Evolutionary conservation across 2,329 filamentous ascomycete species (phyloP).

Genomic region (Biscogniauxia marginata): DNA sequence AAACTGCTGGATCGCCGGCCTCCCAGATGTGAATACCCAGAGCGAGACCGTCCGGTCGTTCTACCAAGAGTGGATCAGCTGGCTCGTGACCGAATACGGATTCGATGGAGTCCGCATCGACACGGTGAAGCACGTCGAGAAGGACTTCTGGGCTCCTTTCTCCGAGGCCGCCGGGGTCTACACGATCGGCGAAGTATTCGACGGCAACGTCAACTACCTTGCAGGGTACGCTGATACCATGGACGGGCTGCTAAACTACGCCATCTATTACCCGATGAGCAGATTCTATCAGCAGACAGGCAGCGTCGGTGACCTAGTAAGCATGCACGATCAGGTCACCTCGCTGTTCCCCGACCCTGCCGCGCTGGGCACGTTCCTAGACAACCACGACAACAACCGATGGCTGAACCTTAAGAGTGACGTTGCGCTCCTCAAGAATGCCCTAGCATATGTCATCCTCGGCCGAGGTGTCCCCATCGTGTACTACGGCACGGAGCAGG

Average conservation of each 20-base stretch:
- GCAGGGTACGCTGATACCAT: constrained; percentile 53
- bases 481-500: constrained; percentile 66
- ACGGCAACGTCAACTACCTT: constrained; percentile 51
- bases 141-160: constrained; percentile 57
- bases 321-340: constrained; percentile 37
- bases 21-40: constrained; percentile 63
- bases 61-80: constrained; percentile 58
- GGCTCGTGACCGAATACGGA: constrained; percentile 57
- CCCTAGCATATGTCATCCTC: constrained; percentile 60
- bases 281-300: constrained; percentile 39
- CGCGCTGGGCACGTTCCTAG: constrained; percentile 51
- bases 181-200: constrained; percentile 58
- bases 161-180: constrained; percentile 55
- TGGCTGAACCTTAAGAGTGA: constrained; percentile 53
- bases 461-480: constrained; percentile 62
- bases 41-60: constrained; percentile 45
- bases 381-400: constrained; percentile 59
- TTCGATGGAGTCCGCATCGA: constrained; percentile 64
- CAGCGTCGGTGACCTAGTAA: constrained; percentile 38
- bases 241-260: constrained; percentile 62
- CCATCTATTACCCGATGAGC: constrained; percentile 36
- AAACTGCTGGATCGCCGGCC: constrained; percentile 55
- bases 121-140: constrained; percentile 61
- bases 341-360: constrained; percentile 42
- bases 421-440: constrained; percentile 56